These are phyloP conservation scores for Liriodendron chinense DNA, from an alignment of 164 flowering plant genomes.

Conservation along the genomic window DNA sequence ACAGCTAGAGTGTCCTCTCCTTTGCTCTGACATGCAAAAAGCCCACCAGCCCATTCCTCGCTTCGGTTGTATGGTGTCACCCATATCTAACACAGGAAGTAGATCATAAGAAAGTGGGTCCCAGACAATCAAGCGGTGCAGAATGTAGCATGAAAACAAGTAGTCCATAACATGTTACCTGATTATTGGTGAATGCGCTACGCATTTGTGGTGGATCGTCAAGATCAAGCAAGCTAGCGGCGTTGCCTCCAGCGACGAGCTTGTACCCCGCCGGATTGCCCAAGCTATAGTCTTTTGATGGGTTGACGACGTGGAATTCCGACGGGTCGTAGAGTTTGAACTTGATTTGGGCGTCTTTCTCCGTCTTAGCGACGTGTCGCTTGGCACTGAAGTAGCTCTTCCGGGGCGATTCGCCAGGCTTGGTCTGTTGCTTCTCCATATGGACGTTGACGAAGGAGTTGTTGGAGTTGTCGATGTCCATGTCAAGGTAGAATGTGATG, in stretches of 20 bases:
- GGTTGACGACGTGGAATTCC: constrained; percentile 78
- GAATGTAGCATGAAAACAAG: no score
- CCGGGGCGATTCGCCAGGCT: constrained; percentile 58
- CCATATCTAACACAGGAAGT: constrained; percentile 48
- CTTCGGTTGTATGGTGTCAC: constrained; percentile 74
- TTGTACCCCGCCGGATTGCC: constrained; percentile 89
- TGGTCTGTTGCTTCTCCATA: constrained; percentile 39
- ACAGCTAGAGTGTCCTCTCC: constrained; percentile 83
- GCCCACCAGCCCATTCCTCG: constrained; percentile 92
- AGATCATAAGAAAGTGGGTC: not conserved
- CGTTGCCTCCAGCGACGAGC: constrained; percentile 73
- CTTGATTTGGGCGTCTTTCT: constrained; percentile 76
- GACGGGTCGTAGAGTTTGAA: constrained; percentile 69
- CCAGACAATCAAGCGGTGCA: no score
- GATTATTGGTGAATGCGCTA: constrained; percentile 83
- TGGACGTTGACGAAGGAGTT: constrained; percentile 85
- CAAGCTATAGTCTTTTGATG: constrained; percentile 48
- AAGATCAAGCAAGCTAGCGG: constrained; percentile 75
- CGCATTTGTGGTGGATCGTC: constrained; percentile 77
- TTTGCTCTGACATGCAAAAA: constrained; percentile 68
- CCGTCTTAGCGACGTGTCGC: constrained; percentile 60
- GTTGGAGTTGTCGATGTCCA: constrained; percentile 83
- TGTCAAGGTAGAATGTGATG: constrained; percentile 77
- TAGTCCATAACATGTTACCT: constrained; percentile 18
- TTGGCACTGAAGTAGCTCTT: constrained; percentile 62